Evolutionary conservation across 805 yeast species (phyloP), one percentile per base, ranked within the genome.

Genomic region (Barnettozyma sp.): DNA sequence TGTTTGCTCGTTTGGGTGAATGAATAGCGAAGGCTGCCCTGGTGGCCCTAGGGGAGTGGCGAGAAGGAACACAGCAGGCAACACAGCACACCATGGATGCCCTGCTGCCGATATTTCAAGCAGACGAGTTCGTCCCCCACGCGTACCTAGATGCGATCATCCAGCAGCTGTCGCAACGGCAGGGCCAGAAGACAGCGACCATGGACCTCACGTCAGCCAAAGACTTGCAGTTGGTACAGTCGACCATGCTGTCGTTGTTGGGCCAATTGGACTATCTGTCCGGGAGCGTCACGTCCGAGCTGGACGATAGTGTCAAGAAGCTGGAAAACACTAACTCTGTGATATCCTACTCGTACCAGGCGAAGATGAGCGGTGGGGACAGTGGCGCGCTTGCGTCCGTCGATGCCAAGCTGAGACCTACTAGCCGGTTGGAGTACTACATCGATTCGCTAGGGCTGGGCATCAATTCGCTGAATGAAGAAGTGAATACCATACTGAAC

Each of bases 371-470:
- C 25, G 40, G 27, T 9, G n/a, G n/a, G n/a, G n/a, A n/a, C n/a
- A n/a, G n/a, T n/a, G n/a, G n/a, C n/a, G n/a, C n/a, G n/a, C n/a
- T n/a, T n/a, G n/a, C n/a, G n/a, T 41, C 42, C 9, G 39, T 51
- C 11, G 47, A 52, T 26, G 56, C 57, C n/a, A 46, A 48, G 12
- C 39, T 59, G 16, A 49, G 54, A 20, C 70, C 72, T 7, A 66
- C 75, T 1, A 71, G 82, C 8, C 65, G 84, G 40, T 57, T 82
- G 31, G 82, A 79, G 44, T 80, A 80, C 54, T 80, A 79, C 50
- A 59, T 77, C 28, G 81, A 77, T 29, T 71, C 78, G 1, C 56
- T 81, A 31, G 66, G 72, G 12, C 71, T 75, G 35, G 70, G 85
- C 0, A 71, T 79, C 17, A 64, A 70, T 28, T 65, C 82, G 3